Percentiles rank a stretch among this genome's conserved stretches.
Conservation (phyloP, 1,139 yeast genomes). For the Hyphopichia wangnamkhiaoensis region DNA sequence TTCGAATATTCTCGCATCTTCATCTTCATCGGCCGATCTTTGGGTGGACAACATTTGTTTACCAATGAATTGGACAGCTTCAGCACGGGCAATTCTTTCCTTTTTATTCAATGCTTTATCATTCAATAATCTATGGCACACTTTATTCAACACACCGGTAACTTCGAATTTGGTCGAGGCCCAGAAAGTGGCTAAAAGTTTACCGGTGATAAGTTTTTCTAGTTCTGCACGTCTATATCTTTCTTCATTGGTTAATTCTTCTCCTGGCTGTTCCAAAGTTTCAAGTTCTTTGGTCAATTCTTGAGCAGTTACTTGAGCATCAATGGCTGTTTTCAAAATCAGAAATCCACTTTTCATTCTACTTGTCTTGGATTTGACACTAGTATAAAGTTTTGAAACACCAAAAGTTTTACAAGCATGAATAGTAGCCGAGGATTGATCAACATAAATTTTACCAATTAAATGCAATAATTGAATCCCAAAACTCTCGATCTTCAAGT, state of each 20-base stretch:
- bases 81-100: slow-evolving; percentile 58
- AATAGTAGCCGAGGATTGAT: slow-evolving; percentile 53
- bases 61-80: slow-evolving; percentile 60
- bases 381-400: slow-evolving; percentile 53
- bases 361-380: slow-evolving; percentile 41
- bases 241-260: slow-evolving; percentile 41
- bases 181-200: slow-evolving; percentile 78
- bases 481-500: slow-evolving; percentile 49
- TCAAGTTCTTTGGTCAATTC: slow-evolving; percentile 52
- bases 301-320: slow-evolving; percentile 42
- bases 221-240: slow-evolving; percentile 57
- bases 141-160: slow-evolving; percentile 64
- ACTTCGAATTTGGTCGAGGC: slow-evolving; percentile 75
- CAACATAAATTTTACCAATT: slow-evolving; percentile 65
- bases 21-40: slow-evolving; percentile 70
- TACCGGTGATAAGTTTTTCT: slow-evolving; percentile 69
- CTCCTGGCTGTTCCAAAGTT: slow-evolving; percentile 38
- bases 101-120: slow-evolving; percentile 56
- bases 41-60: slow-evolving; percentile 53
- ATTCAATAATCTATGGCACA: slow-evolving; percentile 58
- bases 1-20: slow-evolving; percentile 74
- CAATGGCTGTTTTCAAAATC: slow-evolving; percentile 43
- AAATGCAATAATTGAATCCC: slow-evolving; percentile 50
- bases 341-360: slow-evolving; percentile 41
- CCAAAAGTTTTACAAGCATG: slow-evolving; percentile 44